A percentile compares a stretch with the other conserved stretches of the same genome.
These are phyloP conservation scores for Fusarium musae DNA, from an alignment of 2,329 filamentous ascomycete genomes.

Conservation along the genomic window DNA sequence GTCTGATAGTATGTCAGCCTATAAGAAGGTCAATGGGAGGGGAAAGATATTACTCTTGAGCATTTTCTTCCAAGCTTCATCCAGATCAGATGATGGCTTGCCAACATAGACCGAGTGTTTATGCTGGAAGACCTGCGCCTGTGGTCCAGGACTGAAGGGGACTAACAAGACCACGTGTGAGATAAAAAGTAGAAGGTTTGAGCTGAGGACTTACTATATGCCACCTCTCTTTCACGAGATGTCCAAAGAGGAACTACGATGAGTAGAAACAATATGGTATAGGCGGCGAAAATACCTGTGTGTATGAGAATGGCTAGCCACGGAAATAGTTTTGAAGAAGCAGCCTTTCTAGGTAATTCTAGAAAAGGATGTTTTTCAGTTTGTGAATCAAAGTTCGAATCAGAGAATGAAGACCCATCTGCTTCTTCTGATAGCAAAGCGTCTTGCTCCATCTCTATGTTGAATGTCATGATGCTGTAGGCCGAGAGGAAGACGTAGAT, in stretches of 20 bases:
- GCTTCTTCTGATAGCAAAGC: not conserved
- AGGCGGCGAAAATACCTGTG: rapidly evolving
- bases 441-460: not conserved
- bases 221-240: rapidly evolving
- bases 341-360: rapidly evolving
- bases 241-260: too few relatives aligned
- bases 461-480: not conserved
- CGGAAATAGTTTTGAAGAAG: rapidly evolving
- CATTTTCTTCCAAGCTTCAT: not conserved
- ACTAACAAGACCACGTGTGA: rapidly evolving
- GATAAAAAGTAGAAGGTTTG: rapidly evolving
- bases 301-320: not conserved
- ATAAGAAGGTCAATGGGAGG: rapidly evolving
- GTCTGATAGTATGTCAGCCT: not conserved
- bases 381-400: not conserved
- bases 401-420: not conserved
- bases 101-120: not conserved
- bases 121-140: not conserved
- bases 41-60: not conserved
- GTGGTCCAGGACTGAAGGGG: not conserved
- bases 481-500: not conserved
- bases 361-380: rapidly evolving
- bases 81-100: not conserved
- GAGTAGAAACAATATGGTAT: not conserved
- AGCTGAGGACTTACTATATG: not conserved